Conservation (phyloP, 2,329 filamentous ascomycete genomes). For the Botrytis cinerea region DNA sequence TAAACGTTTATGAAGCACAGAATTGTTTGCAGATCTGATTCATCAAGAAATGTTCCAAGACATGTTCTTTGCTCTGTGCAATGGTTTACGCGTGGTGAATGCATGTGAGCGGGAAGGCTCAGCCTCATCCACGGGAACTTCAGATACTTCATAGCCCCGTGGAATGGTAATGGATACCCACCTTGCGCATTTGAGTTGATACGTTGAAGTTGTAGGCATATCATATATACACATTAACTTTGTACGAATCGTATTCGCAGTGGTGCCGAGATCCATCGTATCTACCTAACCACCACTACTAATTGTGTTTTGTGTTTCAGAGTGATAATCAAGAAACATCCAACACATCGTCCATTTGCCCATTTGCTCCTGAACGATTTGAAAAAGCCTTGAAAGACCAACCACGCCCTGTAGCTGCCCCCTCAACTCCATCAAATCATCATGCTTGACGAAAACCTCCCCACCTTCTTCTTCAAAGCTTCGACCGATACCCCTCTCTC, state of each 20-base stretch:
- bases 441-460: constrained; percentile 96
- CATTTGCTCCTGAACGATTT: background rate
- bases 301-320: background rate
- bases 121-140: constrained; percentile 17
- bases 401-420: constrained; percentile 3
- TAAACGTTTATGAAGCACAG: background rate
- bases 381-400: background rate
- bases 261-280: background rate
- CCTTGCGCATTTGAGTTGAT: background rate
- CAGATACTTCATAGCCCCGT: background rate
- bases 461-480: constrained; percentile 61
- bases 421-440: constrained; percentile 15
- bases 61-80: background rate
- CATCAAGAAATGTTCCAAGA: background rate
- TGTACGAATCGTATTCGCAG: background rate
- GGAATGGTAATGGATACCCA: constrained; percentile 1
- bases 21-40: constrained; percentile 5
- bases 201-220: background rate
- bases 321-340: constrained; percentile 6
- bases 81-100: constrained; percentile 8
- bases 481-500: constrained; percentile 55
- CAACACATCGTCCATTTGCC: background rate
- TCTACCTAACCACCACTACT: background rate
- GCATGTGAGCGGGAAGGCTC: constrained; percentile 16
- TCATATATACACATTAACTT: background rate